These are phyloP conservation scores for Schizothecium vesticola DNA, from an alignment of 495 filamentous ascomycete species.

Conservation along the genomic window DNA sequence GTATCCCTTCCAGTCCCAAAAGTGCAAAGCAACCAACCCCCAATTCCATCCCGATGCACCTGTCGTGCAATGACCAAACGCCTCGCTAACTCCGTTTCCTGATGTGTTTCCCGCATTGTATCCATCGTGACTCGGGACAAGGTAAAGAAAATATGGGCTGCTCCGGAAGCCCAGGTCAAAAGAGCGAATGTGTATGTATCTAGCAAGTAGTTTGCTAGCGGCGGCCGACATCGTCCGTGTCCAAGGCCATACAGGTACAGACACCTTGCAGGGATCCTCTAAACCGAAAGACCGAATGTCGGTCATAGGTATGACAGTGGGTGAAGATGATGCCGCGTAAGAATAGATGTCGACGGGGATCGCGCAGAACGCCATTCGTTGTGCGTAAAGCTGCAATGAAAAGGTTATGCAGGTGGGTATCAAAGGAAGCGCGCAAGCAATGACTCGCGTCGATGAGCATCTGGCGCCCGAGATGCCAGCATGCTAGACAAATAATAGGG, in stretches of 20 bases:
- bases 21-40: neutral
- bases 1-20: neutral
- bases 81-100: constrained; percentile 8
- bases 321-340: neutral
- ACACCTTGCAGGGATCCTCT: too few species aligned
- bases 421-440: constrained; percentile 5
- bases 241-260: constrained; percentile 9
- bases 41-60: constrained; percentile 7
- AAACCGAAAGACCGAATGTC: constrained; percentile 4
- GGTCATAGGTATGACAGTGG: constrained; percentile 6
- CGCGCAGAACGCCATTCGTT: neutral
- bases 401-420: constrained; percentile 12
- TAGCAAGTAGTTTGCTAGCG: neutral
- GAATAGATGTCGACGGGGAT: neutral
- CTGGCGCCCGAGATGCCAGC: neutral
- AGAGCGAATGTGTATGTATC: constrained; percentile 8
- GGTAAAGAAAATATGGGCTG: neutral
- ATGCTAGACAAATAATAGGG: neutral
- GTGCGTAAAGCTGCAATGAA: constrained; percentile 6
- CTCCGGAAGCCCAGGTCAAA: neutral
- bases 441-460: neutral
- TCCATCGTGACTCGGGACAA: constrained; percentile 9
- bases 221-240: constrained; percentile 9
- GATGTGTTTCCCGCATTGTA: constrained; percentile 1
- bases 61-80: neutral